Percentiles rank a stretch among this genome's conserved stretches.
Conservation (phyloP, 2,329 filamentous ascomycete genomes). For the Colletotrichum melonis region DNA sequence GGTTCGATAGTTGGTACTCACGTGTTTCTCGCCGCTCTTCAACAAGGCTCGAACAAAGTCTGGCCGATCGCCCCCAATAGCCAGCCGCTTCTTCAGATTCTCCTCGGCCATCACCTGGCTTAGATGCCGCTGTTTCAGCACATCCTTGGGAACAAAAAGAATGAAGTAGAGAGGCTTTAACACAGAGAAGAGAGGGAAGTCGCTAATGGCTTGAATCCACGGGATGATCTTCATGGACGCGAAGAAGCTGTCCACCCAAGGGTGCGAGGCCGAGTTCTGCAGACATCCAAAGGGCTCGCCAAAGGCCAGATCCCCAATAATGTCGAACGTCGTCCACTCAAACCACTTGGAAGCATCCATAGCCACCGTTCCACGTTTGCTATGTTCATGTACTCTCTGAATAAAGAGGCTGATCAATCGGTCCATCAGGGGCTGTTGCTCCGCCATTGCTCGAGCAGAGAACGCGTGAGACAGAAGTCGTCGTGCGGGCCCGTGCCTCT, state of each 20-base stretch:
- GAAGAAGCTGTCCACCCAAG: slow-evolving; percentile 42
- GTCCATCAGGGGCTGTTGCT: slow-evolving; percentile 43
- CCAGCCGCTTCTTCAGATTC: neutral
- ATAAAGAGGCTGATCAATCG: slow-evolving; percentile 44
- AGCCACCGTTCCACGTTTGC: neutral
- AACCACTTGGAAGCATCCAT: slow-evolving; percentile 17
- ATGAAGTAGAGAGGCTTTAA: slow-evolving; percentile 1
- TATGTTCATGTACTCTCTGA: slow-evolving; percentile 40
- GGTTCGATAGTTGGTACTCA: neutral
- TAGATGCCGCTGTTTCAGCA: neutral
- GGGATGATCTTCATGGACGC: neutral
- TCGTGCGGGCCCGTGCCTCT: slow-evolving; percentile 38
- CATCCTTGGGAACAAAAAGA: neutral
- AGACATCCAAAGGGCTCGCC: slow-evolving; percentile 44
- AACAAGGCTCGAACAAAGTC: slow-evolving; percentile 35
- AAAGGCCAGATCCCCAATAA: slow-evolving; percentile 44
- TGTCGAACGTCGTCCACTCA: slow-evolving; percentile 43
- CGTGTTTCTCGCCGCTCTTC: slow-evolving; percentile 23
- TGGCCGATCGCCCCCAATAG: neutral
- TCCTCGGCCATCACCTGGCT: slow-evolving; percentile 4
- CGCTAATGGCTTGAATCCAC: neutral
- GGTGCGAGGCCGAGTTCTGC: slow-evolving; percentile 38
- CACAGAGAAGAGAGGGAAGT: neutral
- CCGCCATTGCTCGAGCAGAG: slow-evolving; percentile 42
- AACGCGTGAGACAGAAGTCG: slow-evolving; percentile 43